phyloP scores from a whole-genome alignment of 495 filamentous ascomycete species.

The Halenospora varia region DNA sequence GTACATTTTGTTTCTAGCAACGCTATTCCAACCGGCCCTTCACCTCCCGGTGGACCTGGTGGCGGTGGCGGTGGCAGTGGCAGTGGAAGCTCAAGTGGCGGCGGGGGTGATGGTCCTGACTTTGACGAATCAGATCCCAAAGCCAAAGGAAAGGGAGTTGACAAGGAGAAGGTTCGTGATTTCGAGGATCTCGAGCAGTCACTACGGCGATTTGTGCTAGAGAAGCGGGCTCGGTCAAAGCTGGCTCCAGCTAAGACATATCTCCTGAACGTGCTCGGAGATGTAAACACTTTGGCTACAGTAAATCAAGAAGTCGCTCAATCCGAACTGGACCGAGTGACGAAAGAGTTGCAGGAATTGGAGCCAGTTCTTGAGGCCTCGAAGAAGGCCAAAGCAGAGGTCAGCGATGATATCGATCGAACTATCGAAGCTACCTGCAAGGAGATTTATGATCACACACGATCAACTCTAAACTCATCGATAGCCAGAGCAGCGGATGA shows the following conservation, averaged over 20 bases:
- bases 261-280: slow-evolving; percentile 86
- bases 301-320: slow-evolving; percentile 87
- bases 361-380: slow-evolving; percentile 82
- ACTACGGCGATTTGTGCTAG: slow-evolving; percentile 87
- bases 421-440: slow-evolving; percentile 81
- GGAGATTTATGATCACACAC: slow-evolving; percentile 78
- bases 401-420: slow-evolving; percentile 74
- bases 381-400: slow-evolving; percentile 74
- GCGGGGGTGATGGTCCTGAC: slow-evolving; percentile 45
- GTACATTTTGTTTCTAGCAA: slow-evolving; percentile 98
- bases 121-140: slow-evolving; percentile 54
- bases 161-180: slow-evolving; percentile 79
- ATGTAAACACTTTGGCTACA: slow-evolving; percentile 73
- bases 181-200: slow-evolving; percentile 87
- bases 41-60: slow-evolving; percentile 45
- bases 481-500: slow-evolving; percentile 72
- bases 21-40: slow-evolving; percentile 72
- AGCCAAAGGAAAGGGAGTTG: slow-evolving; percentile 77
- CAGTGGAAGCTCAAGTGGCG: slow-evolving; percentile 58
- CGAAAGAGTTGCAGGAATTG: slow-evolving; percentile 71
- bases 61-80: slow-evolving; percentile 48
- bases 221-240: slow-evolving; percentile 93
- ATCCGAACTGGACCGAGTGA: slow-evolving; percentile 80
- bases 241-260: slow-evolving; percentile 95
- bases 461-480: slow-evolving; percentile 62